These are phyloP conservation scores for Santalum album DNA, from an alignment of 164 flowering plant genomes.

Conservation along the genomic window DNA sequence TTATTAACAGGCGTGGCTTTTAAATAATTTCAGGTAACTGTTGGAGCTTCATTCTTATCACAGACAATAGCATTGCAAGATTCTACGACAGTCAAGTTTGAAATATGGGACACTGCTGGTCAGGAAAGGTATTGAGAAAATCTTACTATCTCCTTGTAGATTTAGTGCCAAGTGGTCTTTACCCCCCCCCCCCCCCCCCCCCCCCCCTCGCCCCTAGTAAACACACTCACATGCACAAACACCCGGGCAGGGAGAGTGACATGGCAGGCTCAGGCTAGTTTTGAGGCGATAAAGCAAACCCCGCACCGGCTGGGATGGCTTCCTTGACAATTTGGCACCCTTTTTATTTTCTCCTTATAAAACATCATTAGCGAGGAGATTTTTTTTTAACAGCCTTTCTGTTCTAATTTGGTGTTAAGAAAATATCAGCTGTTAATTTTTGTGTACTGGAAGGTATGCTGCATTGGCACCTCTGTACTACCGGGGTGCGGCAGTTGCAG, in stretches of 20 bases:
- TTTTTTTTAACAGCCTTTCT: too few relatives aligned
- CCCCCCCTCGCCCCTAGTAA: too few relatives aligned
- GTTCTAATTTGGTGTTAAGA: too few relatives aligned
- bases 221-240: too few relatives aligned
- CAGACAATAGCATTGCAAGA: constrained; percentile 97
- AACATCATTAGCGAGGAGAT: too few relatives aligned
- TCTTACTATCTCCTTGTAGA: not conserved
- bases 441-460: constrained; percentile 59
- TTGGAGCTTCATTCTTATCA: constrained; percentile 97
- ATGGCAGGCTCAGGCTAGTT: too few relatives aligned
- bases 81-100: constrained; percentile 95
- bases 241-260: too few relatives aligned
- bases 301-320: not conserved
- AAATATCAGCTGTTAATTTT: not conserved
- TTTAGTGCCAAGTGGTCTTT: too few relatives aligned
- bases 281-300: too few relatives aligned
- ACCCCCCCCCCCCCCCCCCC: too few relatives aligned
- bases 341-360: not conserved
- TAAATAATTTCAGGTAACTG: constrained; percentile 66
- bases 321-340: not conserved
- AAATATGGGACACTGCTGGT: constrained; percentile 99
- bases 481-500: constrained; percentile 96
- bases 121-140: constrained; percentile 82
- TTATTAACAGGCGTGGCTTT: constrained; percentile 2
- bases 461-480: constrained; percentile 97